Evolutionary conservation across 2,329 filamentous ascomycete species (phyloP), one percentile per base, ranked within the genome.

Genomic region (Colletotrichum sojae): DNA sequence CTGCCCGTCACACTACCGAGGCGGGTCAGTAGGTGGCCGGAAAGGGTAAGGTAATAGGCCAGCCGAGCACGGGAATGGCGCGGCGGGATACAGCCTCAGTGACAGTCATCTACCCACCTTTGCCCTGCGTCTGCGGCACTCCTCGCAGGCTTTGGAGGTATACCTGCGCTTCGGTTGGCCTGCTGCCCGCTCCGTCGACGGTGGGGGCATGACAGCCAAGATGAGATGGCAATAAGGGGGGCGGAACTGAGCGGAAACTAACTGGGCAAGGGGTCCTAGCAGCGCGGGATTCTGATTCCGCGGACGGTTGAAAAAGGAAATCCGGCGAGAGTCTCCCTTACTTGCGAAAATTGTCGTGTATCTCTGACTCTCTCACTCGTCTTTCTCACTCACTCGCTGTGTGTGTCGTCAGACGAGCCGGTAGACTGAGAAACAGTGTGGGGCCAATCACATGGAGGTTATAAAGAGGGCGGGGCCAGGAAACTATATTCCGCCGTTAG

Each of bases 61-160:
- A 25, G 53, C 13, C 25, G 8, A 6, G n/a, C 18, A 45, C 46
- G 18, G 27, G 49, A 40, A 39, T 56, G 59, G 46, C 5, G 1
- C 15, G 31, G 49, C 5, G 2, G 16, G 31, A 16, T 13, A 43
- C n/a, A 45, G n/a, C 31, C 48, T 36, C 31, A 43, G 4, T 12
- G 20, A 52, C 9, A 13, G 20, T 18, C 61, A 39, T 54, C 13
- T 43, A 60, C 58, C 40, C 15, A 79, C 79, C 76, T 81, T 81
- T 22, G 77, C 76, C 59, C 78, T 73, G 36, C 79, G 76, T 20
- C 78, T 76, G 5, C 79, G 78, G 62, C 79, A 82, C 69, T 77
- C 76, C 58, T 81, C 76, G 52, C 79, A 81, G 4, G 80, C 79
- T 43, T 76, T 76, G 4, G 70, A 60, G 12, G 70, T 72, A 51